phyloP scores from a whole-genome alignment of 2,329 filamentous ascomycete species.

The Didymellaceae sp. region DNA sequence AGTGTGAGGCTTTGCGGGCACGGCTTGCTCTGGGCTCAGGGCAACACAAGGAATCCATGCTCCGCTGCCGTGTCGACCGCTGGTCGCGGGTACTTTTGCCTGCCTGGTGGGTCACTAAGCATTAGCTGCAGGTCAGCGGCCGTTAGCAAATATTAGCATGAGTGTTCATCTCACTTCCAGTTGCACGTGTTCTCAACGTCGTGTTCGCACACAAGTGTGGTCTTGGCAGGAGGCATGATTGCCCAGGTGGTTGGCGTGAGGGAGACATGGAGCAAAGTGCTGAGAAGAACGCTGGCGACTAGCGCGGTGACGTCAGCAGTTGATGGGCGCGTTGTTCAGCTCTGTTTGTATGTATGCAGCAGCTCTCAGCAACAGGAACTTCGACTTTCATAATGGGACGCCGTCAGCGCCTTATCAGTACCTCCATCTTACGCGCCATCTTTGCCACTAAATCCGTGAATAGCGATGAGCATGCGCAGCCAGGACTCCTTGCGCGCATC shows the following conservation, averaged over 20 bases:
- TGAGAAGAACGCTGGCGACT: conserved; percentile 5
- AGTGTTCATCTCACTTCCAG: background rate
- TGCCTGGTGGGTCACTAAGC: background rate
- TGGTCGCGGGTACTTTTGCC: conserved; percentile 1
- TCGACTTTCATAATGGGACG: conserved; percentile 40
- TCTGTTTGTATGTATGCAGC: too few relatives aligned
- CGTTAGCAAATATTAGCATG: background rate
- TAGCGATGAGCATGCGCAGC: conserved; percentile 29
- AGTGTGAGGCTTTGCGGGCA: background rate
- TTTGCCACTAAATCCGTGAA: conserved; percentile 32
- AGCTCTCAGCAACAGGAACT: background rate
- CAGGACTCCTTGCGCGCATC: conserved; percentile 52
- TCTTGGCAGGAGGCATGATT: conserved; percentile 5
- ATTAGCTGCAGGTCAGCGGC: conserved; percentile 14
- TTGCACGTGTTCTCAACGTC: too few relatives aligned
- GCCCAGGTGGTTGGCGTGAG: conserved; percentile 5
- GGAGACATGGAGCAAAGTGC: background rate
- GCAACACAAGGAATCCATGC: conserved; percentile 13
- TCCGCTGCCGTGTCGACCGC: conserved; percentile 9
- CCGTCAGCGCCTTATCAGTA: conserved; percentile 46
- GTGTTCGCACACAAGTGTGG: background rate
- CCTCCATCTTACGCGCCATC: conserved; percentile 47
- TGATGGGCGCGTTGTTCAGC: background rate
- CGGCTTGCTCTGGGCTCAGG: conserved; percentile 9
- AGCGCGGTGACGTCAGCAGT: conserved; percentile 15